Percentiles rank a stretch among this genome's conserved stretches.
Evolutionary conservation across 495 filamentous ascomycete species (phyloP).

Genomic region (Aspergillus carlsbadensis): DNA sequence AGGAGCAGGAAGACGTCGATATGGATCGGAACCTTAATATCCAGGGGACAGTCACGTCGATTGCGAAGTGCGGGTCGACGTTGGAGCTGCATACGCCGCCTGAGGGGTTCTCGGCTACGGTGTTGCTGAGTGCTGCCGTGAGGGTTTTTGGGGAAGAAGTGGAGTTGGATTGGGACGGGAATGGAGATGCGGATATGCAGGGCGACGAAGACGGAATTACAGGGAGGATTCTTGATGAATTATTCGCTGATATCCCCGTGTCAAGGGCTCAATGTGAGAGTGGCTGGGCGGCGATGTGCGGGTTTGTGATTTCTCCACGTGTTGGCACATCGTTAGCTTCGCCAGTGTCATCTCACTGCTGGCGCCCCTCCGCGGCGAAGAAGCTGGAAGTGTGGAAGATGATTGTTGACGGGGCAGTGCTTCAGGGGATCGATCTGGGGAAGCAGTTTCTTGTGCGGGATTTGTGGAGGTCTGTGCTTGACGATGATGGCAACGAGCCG

Average conservation of each 20-base stretch:
- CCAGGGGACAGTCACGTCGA: slow-evolving; percentile 48
- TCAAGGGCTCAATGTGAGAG: slow-evolving; percentile 42
- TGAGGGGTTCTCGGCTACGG: slow-evolving; percentile 33
- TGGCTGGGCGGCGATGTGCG: slow-evolving; percentile 50
- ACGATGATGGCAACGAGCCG: slow-evolving; percentile 38
- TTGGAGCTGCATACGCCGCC: slow-evolving; percentile 57
- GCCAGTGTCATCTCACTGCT: slow-evolving; percentile 19
- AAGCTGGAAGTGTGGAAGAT: slow-evolving; percentile 49
- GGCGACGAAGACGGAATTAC: neutral
- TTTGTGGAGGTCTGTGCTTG: slow-evolving; percentile 46
- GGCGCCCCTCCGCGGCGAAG: slow-evolving; percentile 41
- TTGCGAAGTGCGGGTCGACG: slow-evolving; percentile 72
- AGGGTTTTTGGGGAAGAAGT: slow-evolving; percentile 31
- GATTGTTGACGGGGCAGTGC: slow-evolving; percentile 41
- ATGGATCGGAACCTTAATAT: slow-evolving; percentile 29
- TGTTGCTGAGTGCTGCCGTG: slow-evolving; percentile 35
- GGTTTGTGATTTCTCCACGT: slow-evolving; percentile 35
- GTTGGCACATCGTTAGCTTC: slow-evolving; percentile 6
- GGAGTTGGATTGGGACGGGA: neutral
- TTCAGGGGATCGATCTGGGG: slow-evolving; percentile 45
- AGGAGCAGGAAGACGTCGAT: neutral
- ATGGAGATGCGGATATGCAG: neutral
- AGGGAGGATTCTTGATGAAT: slow-evolving; percentile 17
- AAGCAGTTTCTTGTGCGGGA: slow-evolving; percentile 49
- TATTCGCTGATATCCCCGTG: slow-evolving; percentile 48